Evolutionary conservation across 208 protist species (phyloP).

Genomic region (Polymyxa betae): DNA sequence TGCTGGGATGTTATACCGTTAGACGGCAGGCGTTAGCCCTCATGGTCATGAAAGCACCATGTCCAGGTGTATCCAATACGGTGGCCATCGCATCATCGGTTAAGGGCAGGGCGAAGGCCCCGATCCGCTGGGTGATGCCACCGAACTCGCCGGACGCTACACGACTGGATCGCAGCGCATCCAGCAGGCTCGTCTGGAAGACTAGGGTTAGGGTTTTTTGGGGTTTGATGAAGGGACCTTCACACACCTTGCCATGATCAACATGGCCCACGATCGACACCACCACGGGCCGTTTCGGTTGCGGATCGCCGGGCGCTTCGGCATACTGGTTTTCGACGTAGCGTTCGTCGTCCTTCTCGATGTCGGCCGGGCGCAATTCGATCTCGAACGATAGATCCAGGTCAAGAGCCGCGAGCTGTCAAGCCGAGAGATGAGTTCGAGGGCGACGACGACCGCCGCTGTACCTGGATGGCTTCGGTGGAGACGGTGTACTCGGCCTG

Average conservation of each 20-base stretch:
- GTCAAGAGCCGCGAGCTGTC: not conserved
- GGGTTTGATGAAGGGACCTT: not conserved
- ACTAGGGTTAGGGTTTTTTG: not conserved
- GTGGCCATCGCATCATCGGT: not conserved
- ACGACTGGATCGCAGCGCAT: not conserved
- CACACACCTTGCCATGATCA: not conserved
- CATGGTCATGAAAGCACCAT: not conserved
- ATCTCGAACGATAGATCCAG: not conserved
- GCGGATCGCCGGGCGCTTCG: too few species aligned
- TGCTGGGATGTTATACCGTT: not conserved
- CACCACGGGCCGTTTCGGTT: not conserved
- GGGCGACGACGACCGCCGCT: too few species aligned
- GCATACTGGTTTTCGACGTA: not conserved
- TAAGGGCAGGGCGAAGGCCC: not conserved
- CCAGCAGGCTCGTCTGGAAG: not conserved
- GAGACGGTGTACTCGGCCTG: not conserved
- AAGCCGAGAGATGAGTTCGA: too few species aligned
- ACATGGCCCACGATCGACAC: not conserved
- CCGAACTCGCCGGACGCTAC: not conserved
- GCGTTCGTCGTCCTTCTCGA: not conserved
- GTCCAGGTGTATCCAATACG: not conserved
- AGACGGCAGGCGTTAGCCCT: not conserved
- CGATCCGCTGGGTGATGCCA: not conserved
- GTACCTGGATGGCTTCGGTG: not conserved
- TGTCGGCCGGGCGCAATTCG: not conserved